Base-by-base conservation (phyloP, 2,329 filamentous ascomycete genomes). In the Apiospora saccharicola region DNA sequence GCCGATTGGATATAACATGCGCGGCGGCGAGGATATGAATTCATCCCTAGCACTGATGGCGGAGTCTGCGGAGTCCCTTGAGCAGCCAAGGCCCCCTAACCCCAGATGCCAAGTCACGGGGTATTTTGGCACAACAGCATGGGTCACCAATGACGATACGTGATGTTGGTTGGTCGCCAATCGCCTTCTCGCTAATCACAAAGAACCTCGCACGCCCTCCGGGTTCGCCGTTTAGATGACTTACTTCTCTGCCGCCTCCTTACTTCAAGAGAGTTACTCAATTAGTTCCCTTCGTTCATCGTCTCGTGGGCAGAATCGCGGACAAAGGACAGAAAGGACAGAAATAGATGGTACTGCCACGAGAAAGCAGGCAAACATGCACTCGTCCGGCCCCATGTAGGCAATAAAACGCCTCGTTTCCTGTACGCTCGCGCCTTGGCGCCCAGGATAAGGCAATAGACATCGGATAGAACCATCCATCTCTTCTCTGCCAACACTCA, bases 71-170 rank as follows among this genome's bases (percentile, higher is more conserved):
- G 57, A 64, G 37, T 7, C 37, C 37, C 37, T 41, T 41, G 37
- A 41, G 57, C 57, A 41, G 57, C 57, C 57, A 64, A 64, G 57
- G 34, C 34, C 3, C 8, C 34, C 53, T 37, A 64, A 64, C 57
- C 57, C 57, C 57, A 64, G 57, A 64, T 37, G 57, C 57, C 57
- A 64, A 64, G 57, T 64, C 19, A 57, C 34, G 26, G 30, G 53
- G 53, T 57, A 34, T 19, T 19, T 53, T 44, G 43, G 37, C 37
- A 8, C 37, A 41, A 10, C 46, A 8, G 49, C n/a, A 22, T 5
- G 22, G 7, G 12, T 61, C 26, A 10, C 53, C 53, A 34, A 61
- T 61, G 53, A 61, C 16, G 53, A 61, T 61, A n/a, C 34, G 41
- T 64, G 57, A 41, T 64, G 57, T 14, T 64, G 57, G 57, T 14